Evolutionary conservation across 345 rosid species (phyloP).

Genomic region (Mercurialis annua): DNA sequence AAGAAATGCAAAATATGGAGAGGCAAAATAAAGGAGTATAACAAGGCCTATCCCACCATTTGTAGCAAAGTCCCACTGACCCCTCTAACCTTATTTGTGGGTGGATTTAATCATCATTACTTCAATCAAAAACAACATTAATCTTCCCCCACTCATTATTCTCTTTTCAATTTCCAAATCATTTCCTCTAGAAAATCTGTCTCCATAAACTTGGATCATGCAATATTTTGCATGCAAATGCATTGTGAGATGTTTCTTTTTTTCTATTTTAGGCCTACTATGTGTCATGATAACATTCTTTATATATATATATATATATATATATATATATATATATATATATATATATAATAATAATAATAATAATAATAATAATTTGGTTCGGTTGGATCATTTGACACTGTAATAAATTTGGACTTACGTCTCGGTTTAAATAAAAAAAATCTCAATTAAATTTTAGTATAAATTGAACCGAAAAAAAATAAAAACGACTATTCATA

Average conservation of each 20-base stretch:
- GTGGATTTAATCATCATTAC: constrained; percentile 65
- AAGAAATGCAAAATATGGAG: constrained; percentile 27
- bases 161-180: constrained; percentile 51
- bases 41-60: constrained; percentile 29
- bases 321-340: too few relatives aligned
- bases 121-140: constrained; percentile 47
- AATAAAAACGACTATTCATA: too few relatives aligned
- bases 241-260: too few relatives aligned
- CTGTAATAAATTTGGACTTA: too few relatives aligned
- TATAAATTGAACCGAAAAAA: too few relatives aligned
- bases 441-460: too few relatives aligned
- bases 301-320: too few relatives aligned
- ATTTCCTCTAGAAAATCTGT: constrained; percentile 72
- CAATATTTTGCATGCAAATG: constrained; percentile 12
- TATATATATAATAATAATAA: too few relatives aligned
- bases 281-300: background rate
- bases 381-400: too few relatives aligned
- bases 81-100: constrained; percentile 21
- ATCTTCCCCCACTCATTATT: constrained; percentile 6
- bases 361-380: too few relatives aligned
- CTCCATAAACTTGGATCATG: constrained; percentile 37
- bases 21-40: constrained; percentile 21
- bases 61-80: constrained; percentile 34
- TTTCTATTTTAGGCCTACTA: background rate
- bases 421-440: too few relatives aligned